Base-by-base conservation (phyloP, 441 rosid genomes). In the Mallotus japonicus region DNA sequence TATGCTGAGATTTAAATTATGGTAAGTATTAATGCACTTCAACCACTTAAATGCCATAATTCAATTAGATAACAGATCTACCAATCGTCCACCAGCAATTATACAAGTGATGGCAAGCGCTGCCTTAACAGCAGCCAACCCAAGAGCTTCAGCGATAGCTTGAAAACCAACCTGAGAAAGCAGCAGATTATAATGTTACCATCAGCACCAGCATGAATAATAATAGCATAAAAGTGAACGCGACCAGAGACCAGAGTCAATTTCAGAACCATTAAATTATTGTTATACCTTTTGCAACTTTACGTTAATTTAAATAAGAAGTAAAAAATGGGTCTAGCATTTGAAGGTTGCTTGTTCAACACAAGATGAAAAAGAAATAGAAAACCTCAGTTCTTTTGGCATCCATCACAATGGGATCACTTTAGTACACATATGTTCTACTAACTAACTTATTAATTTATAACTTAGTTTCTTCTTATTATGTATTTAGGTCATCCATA, bases 71-170 rank as follows among this genome's bases (percentile, higher is more conserved):
- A 37, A 28, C 72, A 80, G 77, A 84, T 83, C 83, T 86, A 90
- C 99, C 89, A 95, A 85, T 79, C 98, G 92, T 81, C 99, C 99
- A 71, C 99, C 98, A 69, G 97, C 98, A 85, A 95, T 90, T 76
- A 95, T 95, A 70, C 92, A 98, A 77, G 96, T 79, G 76, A 95
- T 90, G 79, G 99, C 99, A 86, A 91, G 88, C 17, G 89, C 88
- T n/a, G 98, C 98, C 85, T 91, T 95, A 71, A 95, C 96, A 80
- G 92, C 98, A 76, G 99, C 99, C 67, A 91, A 62, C 74, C 99
- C 99, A 80, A 95, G 96, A 79, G 99, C 99, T 83, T 95, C 99
- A 65, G 95, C 96, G 80, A 95, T 95, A 73, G 99, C 97, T 85
- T 90, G 89, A 83, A 92, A 87, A 71, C 98, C 99, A 84, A 95